Percentiles rank a stretch among this genome's conserved stretches.
These are phyloP conservation scores for Lyophyllum shimeji DNA, from an alignment of 768 basidiomycete genomes.

Conservation along the genomic window DNA sequence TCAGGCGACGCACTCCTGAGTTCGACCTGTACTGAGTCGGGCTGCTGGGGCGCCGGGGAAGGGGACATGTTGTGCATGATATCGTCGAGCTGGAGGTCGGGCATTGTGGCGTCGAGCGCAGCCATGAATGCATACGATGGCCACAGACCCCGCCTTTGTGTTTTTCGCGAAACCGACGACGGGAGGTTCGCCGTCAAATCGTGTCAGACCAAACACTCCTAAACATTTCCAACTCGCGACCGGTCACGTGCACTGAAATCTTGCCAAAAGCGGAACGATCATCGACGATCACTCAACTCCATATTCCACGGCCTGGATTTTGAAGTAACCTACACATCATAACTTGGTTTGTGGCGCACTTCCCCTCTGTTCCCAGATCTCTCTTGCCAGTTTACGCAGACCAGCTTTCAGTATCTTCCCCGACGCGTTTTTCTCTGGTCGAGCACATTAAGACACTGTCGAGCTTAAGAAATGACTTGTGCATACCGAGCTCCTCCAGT, in stretches of 20 bases:
- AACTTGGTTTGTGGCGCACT: neutral
- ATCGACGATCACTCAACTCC: too few relatives aligned
- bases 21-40: neutral
- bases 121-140: conserved; percentile 14
- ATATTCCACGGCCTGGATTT: too few relatives aligned
- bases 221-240: conserved; percentile 22
- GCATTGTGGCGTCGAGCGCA: conserved; percentile 18
- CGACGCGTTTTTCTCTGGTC: conserved; percentile 11
- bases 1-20: conserved; percentile 25
- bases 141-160: conserved; percentile 6
- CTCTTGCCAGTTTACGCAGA: conserved; percentile 36
- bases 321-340: neutral
- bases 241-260: conserved; percentile 18
- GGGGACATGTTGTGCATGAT: conserved; percentile 55
- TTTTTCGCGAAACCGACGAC: conserved; percentile 3
- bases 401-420: conserved; percentile 48
- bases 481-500: conserved; percentile 38
- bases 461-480: neutral
- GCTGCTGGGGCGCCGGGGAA: conserved; percentile 37
- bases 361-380: conserved; percentile 38
- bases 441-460: neutral
- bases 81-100: conserved; percentile 51
- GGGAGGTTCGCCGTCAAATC: conserved; percentile 15
- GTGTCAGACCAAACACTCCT: conserved; percentile 21
- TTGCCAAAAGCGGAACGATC: neutral